Base-by-base conservation (phyloP, 2,329 filamentous ascomycete species). In the Fusarium chuoi region DNA sequence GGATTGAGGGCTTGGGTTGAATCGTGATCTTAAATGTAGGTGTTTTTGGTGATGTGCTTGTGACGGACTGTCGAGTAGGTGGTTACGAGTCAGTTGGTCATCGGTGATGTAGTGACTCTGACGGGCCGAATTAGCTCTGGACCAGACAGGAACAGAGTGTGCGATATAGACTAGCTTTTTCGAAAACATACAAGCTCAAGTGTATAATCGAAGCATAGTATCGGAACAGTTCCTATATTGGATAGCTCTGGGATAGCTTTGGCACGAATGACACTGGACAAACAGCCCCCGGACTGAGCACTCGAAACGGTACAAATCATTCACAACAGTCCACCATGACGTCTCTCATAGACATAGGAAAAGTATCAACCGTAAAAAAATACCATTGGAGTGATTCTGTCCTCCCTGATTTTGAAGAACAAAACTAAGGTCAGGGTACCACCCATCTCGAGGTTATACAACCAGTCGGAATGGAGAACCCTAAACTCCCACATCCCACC, bases 381-480 rank as follows among this genome's bases (percentile, higher is more conserved):
- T n/a, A 28, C 10, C 15, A 55, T 41, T 11, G 20, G 35, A 28
- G 24, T 38, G 12, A 42, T 59, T 38, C 9, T 17, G 24, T 28
- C 20, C 51, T 48, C 26, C 14, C 15, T 20, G 38, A 6, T 15
- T 35, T 46, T 41, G 22, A 67, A 48, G 35, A 24, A 35, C n/a
- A 54, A 57, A 35, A 26, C 36, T 10, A 28, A 41, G 41, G 35
- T 15, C 46, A 65, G 52, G 45, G 59, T 59, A 52, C 39, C 51
- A 59, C 38, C 59, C 45, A 57, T 65, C 24, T 42, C 12, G 35
- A 58, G 51, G 39, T 22, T 14, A 38, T 20, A 46, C 57, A 56
- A 26, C 61, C 65, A 72, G 65, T 73, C 67, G 58, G 70, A 73
- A 61, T 33, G 39, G 49, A 66, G 60, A 9, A 49, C 28, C 35